Conservation (phyloP, 768 basidiomycete species). For the Chalciporus pseudorubinellus region DNA sequence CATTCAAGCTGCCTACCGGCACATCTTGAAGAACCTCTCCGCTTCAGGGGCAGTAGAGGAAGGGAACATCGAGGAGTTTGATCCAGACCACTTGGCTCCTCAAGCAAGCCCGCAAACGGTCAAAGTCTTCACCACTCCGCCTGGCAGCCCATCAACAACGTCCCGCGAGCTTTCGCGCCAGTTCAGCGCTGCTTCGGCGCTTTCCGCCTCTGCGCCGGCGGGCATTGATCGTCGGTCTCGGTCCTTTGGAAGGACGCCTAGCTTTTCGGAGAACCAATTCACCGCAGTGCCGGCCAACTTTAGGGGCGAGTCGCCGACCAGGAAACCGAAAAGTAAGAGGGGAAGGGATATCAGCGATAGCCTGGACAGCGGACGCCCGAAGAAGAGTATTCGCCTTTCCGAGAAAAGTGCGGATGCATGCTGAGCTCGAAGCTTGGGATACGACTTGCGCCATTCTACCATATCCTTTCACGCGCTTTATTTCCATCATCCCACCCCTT, state of each 20-base stretch:
- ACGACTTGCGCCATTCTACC: not conserved
- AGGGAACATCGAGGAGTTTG: conserved; percentile 16
- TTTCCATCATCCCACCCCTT: not conserved
- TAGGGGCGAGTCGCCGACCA: conserved; percentile 29
- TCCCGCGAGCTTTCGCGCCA: conserved; percentile 28
- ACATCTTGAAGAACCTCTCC: conserved; percentile 31
- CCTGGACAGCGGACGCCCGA: conserved; percentile 16
- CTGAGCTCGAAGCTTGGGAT: not conserved
- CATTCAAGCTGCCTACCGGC: conserved; percentile 67
- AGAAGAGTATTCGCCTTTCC: conserved; percentile 19
- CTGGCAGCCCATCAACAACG: conserved; percentile 35
- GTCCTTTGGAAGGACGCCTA: conserved; percentile 26
- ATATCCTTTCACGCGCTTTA: not conserved
- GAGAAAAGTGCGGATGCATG: not conserved
- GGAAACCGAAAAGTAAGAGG: conserved; percentile 29
- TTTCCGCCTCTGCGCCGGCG: not conserved
- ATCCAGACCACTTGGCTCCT: not conserved
- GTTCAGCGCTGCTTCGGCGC: conserved; percentile 11
- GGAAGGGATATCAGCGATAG: conserved; percentile 16
- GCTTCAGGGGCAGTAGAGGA: conserved; percentile 3
- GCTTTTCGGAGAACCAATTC: conserved; percentile 42
- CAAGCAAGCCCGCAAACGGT: conserved; percentile 1
- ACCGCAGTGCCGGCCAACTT: conserved; percentile 43
- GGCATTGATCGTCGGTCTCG: conserved; percentile 8
- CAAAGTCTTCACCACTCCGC: conserved; percentile 33